Conservation (phyloP, 257 asterid species). For the Solanum clarkiae region DNA sequence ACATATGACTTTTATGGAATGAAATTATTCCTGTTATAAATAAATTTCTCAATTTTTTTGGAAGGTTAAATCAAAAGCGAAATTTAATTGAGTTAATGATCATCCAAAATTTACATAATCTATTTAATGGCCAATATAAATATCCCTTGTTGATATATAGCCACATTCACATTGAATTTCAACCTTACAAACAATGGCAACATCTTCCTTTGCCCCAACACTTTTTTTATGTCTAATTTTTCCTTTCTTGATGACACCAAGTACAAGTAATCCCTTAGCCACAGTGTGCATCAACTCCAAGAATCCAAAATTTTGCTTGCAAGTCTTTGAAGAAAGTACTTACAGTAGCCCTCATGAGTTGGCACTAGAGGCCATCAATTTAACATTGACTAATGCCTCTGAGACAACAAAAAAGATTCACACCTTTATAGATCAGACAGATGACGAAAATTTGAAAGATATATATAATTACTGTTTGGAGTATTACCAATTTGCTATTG, state of each 20-base stretch:
- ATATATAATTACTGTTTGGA: background rate
- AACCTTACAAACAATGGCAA: background rate
- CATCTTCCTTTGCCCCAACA: background rate
- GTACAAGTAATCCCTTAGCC: background rate
- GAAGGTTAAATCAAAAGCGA: background rate
- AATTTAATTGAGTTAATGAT: background rate
- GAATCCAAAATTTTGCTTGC: background rate
- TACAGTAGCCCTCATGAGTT: background rate
- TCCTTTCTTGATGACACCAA: background rate
- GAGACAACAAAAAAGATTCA: background rate
- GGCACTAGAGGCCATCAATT: background rate
- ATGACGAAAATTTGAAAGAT: background rate
- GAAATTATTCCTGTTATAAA: background rate
- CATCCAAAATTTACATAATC: background rate
- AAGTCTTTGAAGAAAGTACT: background rate
- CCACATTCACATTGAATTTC: background rate
- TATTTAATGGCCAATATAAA: background rate
- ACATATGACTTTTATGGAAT: background rate
- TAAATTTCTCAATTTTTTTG: background rate
- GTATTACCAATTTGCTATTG: background rate
- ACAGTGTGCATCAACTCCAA: background rate
- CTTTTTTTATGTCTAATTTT: too few relatives aligned
- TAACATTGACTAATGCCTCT: background rate
- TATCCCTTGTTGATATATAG: background rate
- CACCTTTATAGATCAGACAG: background rate